Conservation (phyloP, 257 asterid genomes). For the Solanum etuberosum region DNA sequence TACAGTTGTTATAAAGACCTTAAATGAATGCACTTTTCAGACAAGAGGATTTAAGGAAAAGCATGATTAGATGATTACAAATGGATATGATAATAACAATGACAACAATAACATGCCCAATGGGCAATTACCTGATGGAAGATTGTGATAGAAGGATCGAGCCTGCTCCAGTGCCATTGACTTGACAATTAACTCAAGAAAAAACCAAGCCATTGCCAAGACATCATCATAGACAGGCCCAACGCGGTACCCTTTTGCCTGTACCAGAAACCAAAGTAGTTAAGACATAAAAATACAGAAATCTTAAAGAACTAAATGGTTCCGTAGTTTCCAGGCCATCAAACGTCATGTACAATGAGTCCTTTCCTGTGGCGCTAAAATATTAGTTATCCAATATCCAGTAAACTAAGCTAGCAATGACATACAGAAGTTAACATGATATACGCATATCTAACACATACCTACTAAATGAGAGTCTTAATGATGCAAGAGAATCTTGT, state of each 20-base stretch:
- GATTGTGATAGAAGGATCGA: constrained; percentile 73
- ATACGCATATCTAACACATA: neutral
- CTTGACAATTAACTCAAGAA: constrained; percentile 92
- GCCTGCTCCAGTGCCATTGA: constrained; percentile 98
- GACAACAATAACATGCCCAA: constrained; percentile 3
- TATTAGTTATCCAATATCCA: neutral
- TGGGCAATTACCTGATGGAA: constrained; percentile 65
- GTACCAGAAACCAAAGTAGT: constrained; percentile 8
- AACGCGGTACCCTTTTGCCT: constrained; percentile 99
- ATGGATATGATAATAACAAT: neutral
- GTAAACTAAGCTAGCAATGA: neutral
- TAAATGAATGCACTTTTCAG: neutral
- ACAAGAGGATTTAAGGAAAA: neutral
- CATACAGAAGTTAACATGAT: neutral
- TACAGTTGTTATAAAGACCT: neutral
- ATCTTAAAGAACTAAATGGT: neutral
- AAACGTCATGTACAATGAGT: neutral
- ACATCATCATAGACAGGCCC: constrained; percentile 99
- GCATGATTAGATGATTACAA: neutral
- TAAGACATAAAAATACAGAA: neutral
- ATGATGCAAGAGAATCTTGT: neutral
- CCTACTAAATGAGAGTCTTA: neutral
- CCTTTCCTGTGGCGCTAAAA: neutral
- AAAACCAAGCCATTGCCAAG: constrained; percentile 99
- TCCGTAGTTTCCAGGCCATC: neutral